Conservation (phyloP, 805 yeast genomes). For the Diddensiella transvaalensis region DNA sequence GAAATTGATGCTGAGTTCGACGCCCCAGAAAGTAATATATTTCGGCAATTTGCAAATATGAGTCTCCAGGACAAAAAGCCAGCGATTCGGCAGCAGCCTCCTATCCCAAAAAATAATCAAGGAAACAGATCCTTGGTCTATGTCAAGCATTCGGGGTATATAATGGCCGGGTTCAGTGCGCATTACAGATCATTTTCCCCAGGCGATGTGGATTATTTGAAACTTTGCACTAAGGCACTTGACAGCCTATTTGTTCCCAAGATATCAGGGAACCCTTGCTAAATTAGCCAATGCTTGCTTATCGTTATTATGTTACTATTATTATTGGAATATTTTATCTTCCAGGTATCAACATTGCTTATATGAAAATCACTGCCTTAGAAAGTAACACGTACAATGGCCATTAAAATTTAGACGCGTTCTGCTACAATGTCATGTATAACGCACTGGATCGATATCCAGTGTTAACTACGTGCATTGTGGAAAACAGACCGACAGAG, state of each 20-base stretch:
- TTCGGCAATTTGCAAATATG: slow-evolving; percentile 1
- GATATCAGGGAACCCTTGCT: neutral
- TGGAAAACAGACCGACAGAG: too few species aligned
- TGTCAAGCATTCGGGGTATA: slow-evolving; percentile 26
- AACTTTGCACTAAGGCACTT: slow-evolving; percentile 28
- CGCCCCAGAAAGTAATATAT: neutral
- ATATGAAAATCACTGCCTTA: too few species aligned
- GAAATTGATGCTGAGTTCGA: neutral
- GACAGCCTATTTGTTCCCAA: slow-evolving; percentile 20
- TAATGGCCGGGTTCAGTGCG: slow-evolving; percentile 27
- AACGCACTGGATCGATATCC: too few species aligned
- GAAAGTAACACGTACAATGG: too few species aligned
- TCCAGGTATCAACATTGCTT: too few species aligned
- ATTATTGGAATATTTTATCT: too few species aligned
- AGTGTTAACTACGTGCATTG: too few species aligned
- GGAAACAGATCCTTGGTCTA: neutral
- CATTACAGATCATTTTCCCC: slow-evolving; percentile 26
- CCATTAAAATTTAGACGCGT: too few species aligned
- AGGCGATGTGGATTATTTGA: slow-evolving; percentile 30
- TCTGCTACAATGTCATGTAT: too few species aligned
- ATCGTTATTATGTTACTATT: too few species aligned
- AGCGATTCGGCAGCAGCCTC: neutral
- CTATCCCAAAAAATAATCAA: neutral
- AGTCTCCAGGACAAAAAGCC: neutral
- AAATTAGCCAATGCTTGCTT: too few species aligned